Percentiles rank a stretch among this genome's conserved stretches.
These are phyloP conservation scores for Clitopilus passeckerianus DNA, from an alignment of 768 basidiomycete genomes.

Conservation along the genomic window DNA sequence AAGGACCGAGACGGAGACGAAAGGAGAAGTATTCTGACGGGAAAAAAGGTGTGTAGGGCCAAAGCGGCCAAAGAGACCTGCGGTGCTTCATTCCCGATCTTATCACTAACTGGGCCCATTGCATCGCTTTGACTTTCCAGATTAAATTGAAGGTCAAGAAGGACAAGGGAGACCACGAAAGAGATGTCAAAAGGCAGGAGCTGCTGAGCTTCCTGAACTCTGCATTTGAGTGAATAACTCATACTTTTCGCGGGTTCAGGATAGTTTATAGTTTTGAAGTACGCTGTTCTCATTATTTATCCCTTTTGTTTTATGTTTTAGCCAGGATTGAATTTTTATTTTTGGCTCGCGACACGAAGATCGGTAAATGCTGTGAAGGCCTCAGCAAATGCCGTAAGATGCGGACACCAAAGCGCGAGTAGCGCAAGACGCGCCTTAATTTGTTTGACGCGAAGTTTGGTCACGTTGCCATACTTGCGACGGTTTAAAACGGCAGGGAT, in stretches of 20 bases:
- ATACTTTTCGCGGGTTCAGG: neutral
- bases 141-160: slow-evolving; percentile 19
- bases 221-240: slow-evolving; percentile 12
- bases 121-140: slow-evolving; percentile 3
- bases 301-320: neutral
- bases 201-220: slow-evolving; percentile 16
- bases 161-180: slow-evolving; percentile 17
- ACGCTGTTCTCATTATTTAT: neutral
- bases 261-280: neutral
- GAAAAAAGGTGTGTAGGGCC: slow-evolving; percentile 12
- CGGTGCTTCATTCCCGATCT: neutral
- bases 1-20: slow-evolving; percentile 12
- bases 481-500: too few species aligned
- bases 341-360: neutral
- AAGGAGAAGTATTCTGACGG: slow-evolving; percentile 15
- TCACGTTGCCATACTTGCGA: too few species aligned
- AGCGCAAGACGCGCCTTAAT: too few species aligned
- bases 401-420: too few species aligned
- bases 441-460: too few species aligned
- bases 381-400: neutral
- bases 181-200: slow-evolving; percentile 16
- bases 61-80: neutral
- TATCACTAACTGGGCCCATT: neutral
- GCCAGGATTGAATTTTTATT: neutral
- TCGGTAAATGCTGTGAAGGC: neutral